Conservation (phyloP, 257 asterid species). For the Solanum virginianum region DNA sequence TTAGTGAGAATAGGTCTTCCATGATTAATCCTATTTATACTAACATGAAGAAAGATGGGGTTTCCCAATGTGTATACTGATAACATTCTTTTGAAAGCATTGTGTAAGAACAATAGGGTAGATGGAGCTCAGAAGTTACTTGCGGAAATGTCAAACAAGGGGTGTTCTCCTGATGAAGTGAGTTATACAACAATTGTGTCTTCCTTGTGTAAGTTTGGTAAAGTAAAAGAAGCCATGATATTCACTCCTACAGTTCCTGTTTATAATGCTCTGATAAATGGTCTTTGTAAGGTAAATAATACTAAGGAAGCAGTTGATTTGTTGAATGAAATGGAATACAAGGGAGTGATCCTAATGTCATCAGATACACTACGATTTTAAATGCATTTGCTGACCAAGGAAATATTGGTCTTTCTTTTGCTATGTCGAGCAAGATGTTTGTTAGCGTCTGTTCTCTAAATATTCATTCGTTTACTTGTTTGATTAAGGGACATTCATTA, state of each 20-base stretch:
- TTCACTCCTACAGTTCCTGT: conserved; percentile 40
- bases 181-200: conserved; percentile 74
- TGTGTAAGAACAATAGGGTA: conserved; percentile 65
- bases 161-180: conserved; percentile 69
- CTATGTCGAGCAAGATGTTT: conserved; percentile 65
- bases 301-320: conserved; percentile 37
- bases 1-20: conserved; percentile 55
- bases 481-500: conserved; percentile 56
- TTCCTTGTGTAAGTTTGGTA: conserved; percentile 58
- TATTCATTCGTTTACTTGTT: conserved; percentile 57
- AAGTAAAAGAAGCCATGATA: conserved; percentile 39
- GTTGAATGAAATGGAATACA: conserved; percentile 46
- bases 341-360: conserved; percentile 50
- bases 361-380: conserved; percentile 45
- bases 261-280: conserved; percentile 61
- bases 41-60: conserved; percentile 78
- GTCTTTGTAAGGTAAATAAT: conserved; percentile 41
- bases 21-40: conserved; percentile 64
- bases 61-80: conserved; percentile 83
- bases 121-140: conserved; percentile 68
- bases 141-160: conserved; percentile 74
- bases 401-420: conserved; percentile 29
- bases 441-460: conserved; percentile 59
- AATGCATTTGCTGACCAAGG: conserved; percentile 47
- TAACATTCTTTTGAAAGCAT: conserved; percentile 74